Conservation (phyloP, 257 asterid species). For the Euphrasia confusa region DNA sequence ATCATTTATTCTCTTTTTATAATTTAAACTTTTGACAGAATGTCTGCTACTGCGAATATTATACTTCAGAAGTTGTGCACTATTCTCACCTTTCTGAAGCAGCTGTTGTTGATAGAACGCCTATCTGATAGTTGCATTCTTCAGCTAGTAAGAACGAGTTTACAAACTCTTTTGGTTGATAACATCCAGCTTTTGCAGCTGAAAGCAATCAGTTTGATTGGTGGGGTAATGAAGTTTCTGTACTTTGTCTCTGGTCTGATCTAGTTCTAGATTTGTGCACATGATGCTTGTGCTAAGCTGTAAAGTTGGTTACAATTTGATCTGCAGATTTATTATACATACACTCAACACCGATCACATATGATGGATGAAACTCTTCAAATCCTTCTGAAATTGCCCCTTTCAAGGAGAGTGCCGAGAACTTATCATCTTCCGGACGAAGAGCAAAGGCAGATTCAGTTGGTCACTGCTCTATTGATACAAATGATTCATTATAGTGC, state of each 20-base stretch:
- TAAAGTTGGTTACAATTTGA: constrained; percentile 17
- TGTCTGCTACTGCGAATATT: constrained; percentile 58
- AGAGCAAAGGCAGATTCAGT: constrained; percentile 94
- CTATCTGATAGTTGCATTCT: constrained; percentile 93
- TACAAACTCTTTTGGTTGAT: constrained; percentile 85
- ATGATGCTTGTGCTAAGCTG: constrained; percentile 29
- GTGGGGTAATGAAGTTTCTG: constrained; percentile 67
- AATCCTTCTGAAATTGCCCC: constrained; percentile 78
- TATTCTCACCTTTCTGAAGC: constrained; percentile 77
- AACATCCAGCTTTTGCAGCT: constrained; percentile 91
- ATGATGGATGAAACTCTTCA: constrained; percentile 96
- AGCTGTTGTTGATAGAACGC: constrained; percentile 76
- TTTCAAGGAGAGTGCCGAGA: constrained; percentile 81
- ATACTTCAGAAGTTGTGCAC: constrained; percentile 94
- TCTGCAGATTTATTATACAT: constrained; percentile 68
- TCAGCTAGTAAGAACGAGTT: constrained; percentile 86
- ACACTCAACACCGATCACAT: constrained; percentile 72
- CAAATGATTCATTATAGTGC: constrained; percentile 90
- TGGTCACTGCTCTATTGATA: constrained; percentile 74
- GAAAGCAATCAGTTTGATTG: constrained; percentile 83
- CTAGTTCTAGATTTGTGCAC: constrained; percentile 18
- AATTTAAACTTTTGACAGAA: constrained; percentile 40
- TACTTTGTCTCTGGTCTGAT: constrained; percentile 28
- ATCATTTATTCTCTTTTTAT: constrained; percentile 21
- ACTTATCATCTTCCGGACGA: constrained; percentile 95